phyloP scores from a whole-genome alignment of 2,329 filamentous ascomycete species.

The Calonectria hawksworthii region DNA sequence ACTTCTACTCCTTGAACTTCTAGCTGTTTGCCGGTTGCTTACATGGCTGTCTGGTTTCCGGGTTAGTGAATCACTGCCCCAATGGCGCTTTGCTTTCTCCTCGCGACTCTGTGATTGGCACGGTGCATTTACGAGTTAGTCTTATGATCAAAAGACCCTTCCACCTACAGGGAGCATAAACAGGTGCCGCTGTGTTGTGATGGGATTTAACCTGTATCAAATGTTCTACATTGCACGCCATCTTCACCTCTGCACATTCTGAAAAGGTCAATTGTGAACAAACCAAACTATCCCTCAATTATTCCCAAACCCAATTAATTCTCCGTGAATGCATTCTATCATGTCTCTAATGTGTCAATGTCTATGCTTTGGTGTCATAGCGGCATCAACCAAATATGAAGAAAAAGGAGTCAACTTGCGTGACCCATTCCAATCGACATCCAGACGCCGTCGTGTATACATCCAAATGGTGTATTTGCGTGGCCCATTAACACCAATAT shows the following conservation, averaged over 20 bases:
- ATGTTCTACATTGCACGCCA: not conserved
- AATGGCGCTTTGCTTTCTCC: too few relatives aligned
- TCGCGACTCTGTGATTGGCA: too few relatives aligned
- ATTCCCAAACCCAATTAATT: not conserved
- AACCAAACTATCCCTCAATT: not conserved
- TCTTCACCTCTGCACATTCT: not conserved
- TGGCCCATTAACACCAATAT: constrained; percentile 2
- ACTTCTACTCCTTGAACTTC: too few relatives aligned
- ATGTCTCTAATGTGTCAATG: constrained; percentile 32
- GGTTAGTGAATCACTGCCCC: not conserved
- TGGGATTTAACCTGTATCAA: not conserved
- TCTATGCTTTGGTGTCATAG: constrained; percentile 34
- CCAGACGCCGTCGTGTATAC: constrained; percentile 14
- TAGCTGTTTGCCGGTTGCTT: too few relatives aligned
- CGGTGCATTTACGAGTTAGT: too few relatives aligned
- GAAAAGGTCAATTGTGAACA: not conserved
- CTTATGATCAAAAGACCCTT: too few relatives aligned
- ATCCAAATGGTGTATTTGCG: constrained; percentile 23
- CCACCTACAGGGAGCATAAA: not conserved
- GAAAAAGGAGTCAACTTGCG: constrained; percentile 12
- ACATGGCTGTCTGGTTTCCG: too few relatives aligned
- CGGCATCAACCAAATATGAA: constrained; percentile 19
- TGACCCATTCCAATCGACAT: constrained; percentile 12
- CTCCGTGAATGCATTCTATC: constrained; percentile 35
- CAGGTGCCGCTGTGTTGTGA: not conserved